Evolutionary conservation across 176 grass and related monocot species (phyloP), one percentile per base, ranked within the genome.

Genomic region (Cenchrus americanus): DNA sequence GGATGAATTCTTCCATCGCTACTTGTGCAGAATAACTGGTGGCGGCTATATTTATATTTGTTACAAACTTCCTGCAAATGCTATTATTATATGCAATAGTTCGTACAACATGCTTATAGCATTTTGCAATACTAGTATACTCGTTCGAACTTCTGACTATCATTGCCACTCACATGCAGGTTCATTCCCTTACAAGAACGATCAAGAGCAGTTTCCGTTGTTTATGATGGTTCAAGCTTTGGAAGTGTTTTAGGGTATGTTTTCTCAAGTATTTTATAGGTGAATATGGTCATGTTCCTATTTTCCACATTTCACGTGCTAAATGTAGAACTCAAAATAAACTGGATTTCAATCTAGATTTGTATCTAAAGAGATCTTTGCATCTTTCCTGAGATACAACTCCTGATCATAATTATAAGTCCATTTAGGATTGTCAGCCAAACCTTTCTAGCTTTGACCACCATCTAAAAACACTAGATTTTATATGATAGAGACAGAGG

Each of bases 201-300:
- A 23, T 98, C 96, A 67, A 93, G 96, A 91, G 96, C 93, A 66
- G 96, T 98, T 84, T 89, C 96, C 83, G 51, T 98, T 85, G 96
- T 98, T 68, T 98, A 95, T 95, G 96, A 93, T 74, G 93, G 96
- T 74, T 90, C 95, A 60, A 93, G 91, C 80, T 83, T 95, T 77
- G 96, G 96, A 87, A 95, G 93, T 74, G 89, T 98, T 34, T 80
- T 98, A 84, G 96, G 96, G 92, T 98, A 93, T 79, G 77, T 63
- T 55, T 53, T 55, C 53, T 55, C 53, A 55, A 55, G 14, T 78
- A 88, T 75, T 89, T 87, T 84, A 49, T 83, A 19, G 73, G 46
- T 69, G 22, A 69, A 57, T 82, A 26, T 66, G 32, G 49, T 61
- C 26, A 47, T 63, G 46, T 53, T 41, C 44, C 10, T 57, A 26